Evolutionary conservation across 768 basidiomycete genomes (phyloP), one percentile per base, ranked within the genome.

Genomic region (Cystofilobasidium bisporidii): DNA sequence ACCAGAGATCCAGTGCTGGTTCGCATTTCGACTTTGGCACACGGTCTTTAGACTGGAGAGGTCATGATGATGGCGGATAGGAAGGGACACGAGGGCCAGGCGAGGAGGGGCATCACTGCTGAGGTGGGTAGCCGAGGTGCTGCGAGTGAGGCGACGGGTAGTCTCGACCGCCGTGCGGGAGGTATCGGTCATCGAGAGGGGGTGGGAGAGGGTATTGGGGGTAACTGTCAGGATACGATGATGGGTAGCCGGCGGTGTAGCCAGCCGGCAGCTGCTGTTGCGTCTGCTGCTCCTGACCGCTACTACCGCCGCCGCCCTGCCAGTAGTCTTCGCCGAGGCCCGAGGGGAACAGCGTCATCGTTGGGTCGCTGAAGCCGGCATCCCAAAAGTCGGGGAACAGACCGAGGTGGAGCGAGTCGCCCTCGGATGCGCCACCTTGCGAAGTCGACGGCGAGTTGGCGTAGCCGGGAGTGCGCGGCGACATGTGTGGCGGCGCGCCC

Each of bases 371-470:
- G 53, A 56, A 56, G 26, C 53, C 53, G 15, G 11, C 17, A 14
- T 56, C 26, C 26, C 26, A 56, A n/a, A n/a, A n/a, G 30, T 56
- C 53, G 26, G 50, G 50, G 22, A 56, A 56, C 28, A 56, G 53
- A 1, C 53, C 53, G 53, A 56, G 53, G 18, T 56, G 28, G 28
- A 56, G 53, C 53, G 53, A 56, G 30, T 56, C 53, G 53, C 18
- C 18, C 53, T 56, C 53, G 28, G 53, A 56, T 3, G 10, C 53
- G 30, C 10, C 53, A 3, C 53, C 53, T 30, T 56, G 53, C 53
- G 53, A 56, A 1, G 53, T 56, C 53, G 53, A 56, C 15, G 53
- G 53, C 17, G 53, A 56, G 53, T 28, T 56, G 53, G 28, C 28
- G 28, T 32, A 56, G 28, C 15, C 53, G 5, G 53, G 53, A 9